These are phyloP conservation scores for Lepidopterella palustris DNA, from an alignment of 495 filamentous ascomycete species.

Conservation along the genomic window DNA sequence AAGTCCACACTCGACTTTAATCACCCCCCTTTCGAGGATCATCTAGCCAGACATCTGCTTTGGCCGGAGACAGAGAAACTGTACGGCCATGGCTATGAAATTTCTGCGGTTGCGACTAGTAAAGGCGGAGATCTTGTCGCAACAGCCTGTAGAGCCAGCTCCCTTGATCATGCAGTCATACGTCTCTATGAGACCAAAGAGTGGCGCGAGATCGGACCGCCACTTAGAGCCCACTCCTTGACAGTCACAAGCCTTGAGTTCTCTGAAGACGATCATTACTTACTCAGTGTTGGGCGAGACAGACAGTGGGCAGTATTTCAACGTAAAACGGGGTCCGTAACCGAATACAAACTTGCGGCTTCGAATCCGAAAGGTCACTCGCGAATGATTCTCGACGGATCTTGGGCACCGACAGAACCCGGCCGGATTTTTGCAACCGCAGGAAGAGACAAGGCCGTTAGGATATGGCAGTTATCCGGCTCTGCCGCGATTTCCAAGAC, in stretches of 20 bases:
- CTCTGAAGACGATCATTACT: conserved; percentile 59
- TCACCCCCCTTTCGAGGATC: conserved; percentile 82
- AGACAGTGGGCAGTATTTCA: conserved; percentile 81
- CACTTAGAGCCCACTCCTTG: conserved; percentile 70
- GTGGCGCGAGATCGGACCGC: conserved; percentile 84
- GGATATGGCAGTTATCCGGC: conserved; percentile 56
- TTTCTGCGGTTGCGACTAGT: conserved; percentile 79
- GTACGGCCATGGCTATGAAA: conserved; percentile 98
- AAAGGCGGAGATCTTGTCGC: conserved; percentile 70
- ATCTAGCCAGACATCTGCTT: conserved; percentile 79
- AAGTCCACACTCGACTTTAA: conserved; percentile 42
- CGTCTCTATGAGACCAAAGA: conserved; percentile 75
- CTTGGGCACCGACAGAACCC: conserved; percentile 60
- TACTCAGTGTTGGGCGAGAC: conserved; percentile 88
- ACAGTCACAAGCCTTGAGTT: conserved; percentile 80
- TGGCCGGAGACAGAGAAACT: conserved; percentile 97
- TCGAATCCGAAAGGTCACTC: conserved; percentile 78
- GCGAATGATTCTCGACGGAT: conserved; percentile 79
- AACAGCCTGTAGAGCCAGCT: conserved; percentile 89
- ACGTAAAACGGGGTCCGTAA: conserved; percentile 35
- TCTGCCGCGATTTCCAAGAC: conserved; percentile 43
- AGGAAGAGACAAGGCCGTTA: conserved; percentile 77
- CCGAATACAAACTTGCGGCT: conserved; percentile 48
- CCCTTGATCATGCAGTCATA: conserved; percentile 88
- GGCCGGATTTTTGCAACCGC: conserved; percentile 71